Conservation (phyloP, 345 rosid species). For the Gossypium sturtianum region DNA sequence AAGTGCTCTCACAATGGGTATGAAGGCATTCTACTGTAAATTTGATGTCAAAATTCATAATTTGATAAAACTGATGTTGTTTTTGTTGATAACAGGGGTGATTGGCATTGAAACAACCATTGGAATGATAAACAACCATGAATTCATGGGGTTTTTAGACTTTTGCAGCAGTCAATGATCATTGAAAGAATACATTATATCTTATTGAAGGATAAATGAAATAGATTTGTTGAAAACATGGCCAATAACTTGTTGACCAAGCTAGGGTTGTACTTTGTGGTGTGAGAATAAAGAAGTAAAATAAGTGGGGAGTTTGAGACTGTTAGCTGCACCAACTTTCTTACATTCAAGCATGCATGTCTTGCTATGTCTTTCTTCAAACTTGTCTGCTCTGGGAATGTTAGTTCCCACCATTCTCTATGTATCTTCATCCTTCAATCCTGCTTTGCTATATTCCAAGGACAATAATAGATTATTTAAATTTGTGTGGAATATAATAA, state of each 20-base stretch:
- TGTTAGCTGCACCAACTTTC: slow-evolving; percentile 11
- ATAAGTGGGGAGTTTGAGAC: background rate
- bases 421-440: too few species aligned
- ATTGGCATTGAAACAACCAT: slow-evolving; percentile 56
- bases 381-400: background rate
- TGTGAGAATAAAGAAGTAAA: background rate
- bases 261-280: background rate
- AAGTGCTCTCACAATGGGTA: slow-evolving; percentile 84
- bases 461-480: too few species aligned
- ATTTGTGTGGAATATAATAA: too few species aligned
- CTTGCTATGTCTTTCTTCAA: background rate
- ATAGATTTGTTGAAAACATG: slow-evolving; percentile 2
- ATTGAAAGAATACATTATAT: background rate
- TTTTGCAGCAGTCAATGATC: background rate
- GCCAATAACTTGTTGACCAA: slow-evolving; percentile 61
- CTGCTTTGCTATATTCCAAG: too few species aligned
- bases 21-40: background rate
- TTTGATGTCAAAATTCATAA: background rate
- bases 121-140: slow-evolving; percentile 60
- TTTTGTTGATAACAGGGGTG: slow-evolving; percentile 41
- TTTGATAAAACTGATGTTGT: background rate
- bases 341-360: background rate
- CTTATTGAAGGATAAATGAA: background rate
- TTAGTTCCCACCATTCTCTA: too few species aligned
- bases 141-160: slow-evolving; percentile 55